A percentile compares a stretch with the other conserved stretches of the same genome.
phyloP scores from a whole-genome alignment of 257 asterid species.

The Galeopsis tetrahit region DNA sequence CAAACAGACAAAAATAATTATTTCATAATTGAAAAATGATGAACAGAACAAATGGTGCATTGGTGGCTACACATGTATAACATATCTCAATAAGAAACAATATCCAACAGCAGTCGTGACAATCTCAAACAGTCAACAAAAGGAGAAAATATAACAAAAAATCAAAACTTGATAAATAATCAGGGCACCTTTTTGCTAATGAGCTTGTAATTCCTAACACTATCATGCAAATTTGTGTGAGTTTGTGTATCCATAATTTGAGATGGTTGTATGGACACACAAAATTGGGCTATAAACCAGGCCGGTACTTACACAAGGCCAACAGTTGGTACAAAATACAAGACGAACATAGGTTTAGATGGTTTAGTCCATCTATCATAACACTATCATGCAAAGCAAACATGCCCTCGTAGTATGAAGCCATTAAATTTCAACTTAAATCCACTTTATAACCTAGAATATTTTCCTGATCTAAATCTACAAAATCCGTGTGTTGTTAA shows the following conservation, averaged over 20 bases:
- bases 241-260: too few species aligned
- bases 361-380: not conserved
- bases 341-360: not conserved
- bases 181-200: not conserved
- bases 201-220: too few species aligned
- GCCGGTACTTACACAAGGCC: not conserved
- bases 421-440: constrained; percentile 13
- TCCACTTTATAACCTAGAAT: not conserved
- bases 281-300: too few species aligned
- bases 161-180: not conserved
- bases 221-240: too few species aligned
- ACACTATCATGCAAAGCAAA: not conserved
- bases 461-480: constrained; percentile 15
- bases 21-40: not conserved
- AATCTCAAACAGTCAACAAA: not conserved
- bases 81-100: not conserved
- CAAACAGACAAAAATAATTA: not conserved
- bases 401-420: not conserved
- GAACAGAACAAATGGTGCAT: not conserved
- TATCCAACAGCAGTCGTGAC: not conserved
- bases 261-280: too few species aligned
- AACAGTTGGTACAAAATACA: not conserved
- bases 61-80: not conserved
- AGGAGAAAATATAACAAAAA: constrained; percentile 5
- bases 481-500: not conserved